phyloP scores from a whole-genome alignment of 495 filamentous ascomycete species.

The Neurospora sp. region DNA sequence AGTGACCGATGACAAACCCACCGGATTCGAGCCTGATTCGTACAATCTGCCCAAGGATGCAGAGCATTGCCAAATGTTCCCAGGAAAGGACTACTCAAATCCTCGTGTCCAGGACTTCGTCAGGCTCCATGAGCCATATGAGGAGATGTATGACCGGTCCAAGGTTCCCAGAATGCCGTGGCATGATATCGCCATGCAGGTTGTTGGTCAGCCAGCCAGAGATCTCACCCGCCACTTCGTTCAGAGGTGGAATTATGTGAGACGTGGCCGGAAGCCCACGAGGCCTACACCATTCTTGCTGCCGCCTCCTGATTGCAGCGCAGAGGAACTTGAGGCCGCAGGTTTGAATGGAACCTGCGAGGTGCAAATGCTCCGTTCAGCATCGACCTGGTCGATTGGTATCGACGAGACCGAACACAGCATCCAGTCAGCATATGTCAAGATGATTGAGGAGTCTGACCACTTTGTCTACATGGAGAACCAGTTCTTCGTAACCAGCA shows the following conservation, averaged over 20 bases:
- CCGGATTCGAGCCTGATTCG: constrained; percentile 66
- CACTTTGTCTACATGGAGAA: constrained; percentile 99
- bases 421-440: constrained; percentile 92
- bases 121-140: constrained; percentile 86
- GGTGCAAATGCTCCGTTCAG: constrained; percentile 88
- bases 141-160: constrained; percentile 95
- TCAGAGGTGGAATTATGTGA: constrained; percentile 97
- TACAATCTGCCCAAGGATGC: constrained; percentile 70
- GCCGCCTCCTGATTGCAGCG: constrained; percentile 83
- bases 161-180: constrained; percentile 91
- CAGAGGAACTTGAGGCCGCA: constrained; percentile 73
- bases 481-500: constrained; percentile 96
- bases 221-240: constrained; percentile 96
- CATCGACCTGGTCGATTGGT: constrained; percentile 83
- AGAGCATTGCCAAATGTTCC: constrained; percentile 93
- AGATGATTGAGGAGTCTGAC: constrained; percentile 87
- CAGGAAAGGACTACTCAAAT: constrained; percentile 98
- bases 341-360: constrained; percentile 91
- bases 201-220: constrained; percentile 89
- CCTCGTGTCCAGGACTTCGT: constrained; percentile 93
- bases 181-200: constrained; percentile 98
- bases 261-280: constrained; percentile 87
- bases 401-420: constrained; percentile 81
- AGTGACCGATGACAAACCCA: constrained; percentile 85
- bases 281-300: constrained; percentile 88